Percentiles rank a stretch among this genome's conserved stretches.
Conservation (phyloP, 257 asterid species). For the Misopates orontium region DNA sequence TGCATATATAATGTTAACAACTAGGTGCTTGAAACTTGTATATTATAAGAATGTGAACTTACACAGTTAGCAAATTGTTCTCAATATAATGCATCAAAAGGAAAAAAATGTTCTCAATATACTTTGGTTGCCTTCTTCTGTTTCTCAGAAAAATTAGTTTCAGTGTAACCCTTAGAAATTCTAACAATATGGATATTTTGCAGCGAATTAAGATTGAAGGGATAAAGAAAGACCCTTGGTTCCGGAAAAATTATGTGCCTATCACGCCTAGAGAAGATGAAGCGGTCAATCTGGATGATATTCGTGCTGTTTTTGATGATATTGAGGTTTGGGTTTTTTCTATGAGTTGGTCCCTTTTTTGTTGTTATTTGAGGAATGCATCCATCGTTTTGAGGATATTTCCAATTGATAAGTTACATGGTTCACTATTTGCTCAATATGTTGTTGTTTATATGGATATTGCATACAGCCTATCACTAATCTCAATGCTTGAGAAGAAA, state of each 20-base stretch:
- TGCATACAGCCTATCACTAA: constrained; percentile 15
- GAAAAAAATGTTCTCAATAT: too few species aligned
- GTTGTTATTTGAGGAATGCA: background rate
- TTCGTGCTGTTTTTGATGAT: constrained; percentile 84
- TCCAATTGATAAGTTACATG: background rate
- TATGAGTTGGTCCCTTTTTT: background rate
- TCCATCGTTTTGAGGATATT: background rate
- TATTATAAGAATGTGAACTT: too few species aligned
- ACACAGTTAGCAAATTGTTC: too few species aligned
- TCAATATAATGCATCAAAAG: too few species aligned
- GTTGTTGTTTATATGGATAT: constrained; percentile 15
- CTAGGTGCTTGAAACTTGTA: too few species aligned
- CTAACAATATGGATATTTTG: constrained; percentile 14
- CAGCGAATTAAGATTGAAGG: constrained; percentile 85
- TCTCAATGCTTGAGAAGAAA: constrained; percentile 7
- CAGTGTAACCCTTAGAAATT: too few species aligned
- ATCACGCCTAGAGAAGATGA: constrained; percentile 67
- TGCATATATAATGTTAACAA: too few species aligned
- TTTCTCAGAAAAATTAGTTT: too few species aligned
- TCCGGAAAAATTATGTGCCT: constrained; percentile 62
- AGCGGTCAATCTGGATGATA: constrained; percentile 83
- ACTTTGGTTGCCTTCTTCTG: too few species aligned
- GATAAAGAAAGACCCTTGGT: constrained; percentile 78
- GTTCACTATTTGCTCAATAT: constrained; percentile 8
- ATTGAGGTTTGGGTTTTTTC: constrained; percentile 57